Evolutionary conservation across 495 filamentous ascomycete species (phyloP).

Genomic region (Sporormia fimetaria): DNA sequence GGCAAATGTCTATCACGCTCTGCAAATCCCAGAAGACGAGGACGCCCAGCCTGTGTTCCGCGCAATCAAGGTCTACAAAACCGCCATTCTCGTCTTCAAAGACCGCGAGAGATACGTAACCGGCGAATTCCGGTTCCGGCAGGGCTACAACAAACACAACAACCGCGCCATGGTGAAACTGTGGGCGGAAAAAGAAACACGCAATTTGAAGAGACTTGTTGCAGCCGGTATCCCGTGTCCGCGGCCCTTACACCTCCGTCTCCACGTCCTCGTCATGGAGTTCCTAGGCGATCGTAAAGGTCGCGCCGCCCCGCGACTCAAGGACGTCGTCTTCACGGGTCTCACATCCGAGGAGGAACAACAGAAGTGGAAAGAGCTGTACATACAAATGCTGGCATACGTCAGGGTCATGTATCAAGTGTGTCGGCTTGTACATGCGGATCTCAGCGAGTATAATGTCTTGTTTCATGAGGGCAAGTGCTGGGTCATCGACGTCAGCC

Average conservation of each 20-base stretch:
- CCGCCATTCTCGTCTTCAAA: conserved; percentile 90
- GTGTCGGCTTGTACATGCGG: conserved; percentile 84
- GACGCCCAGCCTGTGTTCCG: conserved; percentile 44
- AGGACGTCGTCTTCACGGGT: conserved; percentile 55
- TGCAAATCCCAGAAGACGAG: conserved; percentile 41
- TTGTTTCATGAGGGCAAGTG: conserved; percentile 75
- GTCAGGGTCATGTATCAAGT: conserved; percentile 88
- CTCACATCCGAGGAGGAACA: conserved; percentile 38
- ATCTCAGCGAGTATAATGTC: conserved; percentile 94
- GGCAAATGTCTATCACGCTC: conserved; percentile 87
- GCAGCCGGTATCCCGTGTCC: conserved; percentile 78
- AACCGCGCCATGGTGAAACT: conserved; percentile 92
- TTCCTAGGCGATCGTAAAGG: conserved; percentile 85
- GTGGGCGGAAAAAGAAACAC: conserved; percentile 97
- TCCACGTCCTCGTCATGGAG: conserved; percentile 86
- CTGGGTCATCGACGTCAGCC: conserved; percentile 94
- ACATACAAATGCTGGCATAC: conserved; percentile 70
- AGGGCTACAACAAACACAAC: conserved; percentile 81
- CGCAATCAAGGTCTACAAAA: conserved; percentile 98
- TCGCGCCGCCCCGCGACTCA: conserved; percentile 70
- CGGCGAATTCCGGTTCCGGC: conserved; percentile 74
- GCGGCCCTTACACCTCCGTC: conserved; percentile 73
- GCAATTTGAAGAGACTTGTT: conserved; percentile 77
- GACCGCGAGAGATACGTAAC: conserved; percentile 89
- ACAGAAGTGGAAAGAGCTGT: conserved; percentile 58